Conservation (phyloP, 176 grass and related monocot species). For the Oryza glumipatula region DNA sequence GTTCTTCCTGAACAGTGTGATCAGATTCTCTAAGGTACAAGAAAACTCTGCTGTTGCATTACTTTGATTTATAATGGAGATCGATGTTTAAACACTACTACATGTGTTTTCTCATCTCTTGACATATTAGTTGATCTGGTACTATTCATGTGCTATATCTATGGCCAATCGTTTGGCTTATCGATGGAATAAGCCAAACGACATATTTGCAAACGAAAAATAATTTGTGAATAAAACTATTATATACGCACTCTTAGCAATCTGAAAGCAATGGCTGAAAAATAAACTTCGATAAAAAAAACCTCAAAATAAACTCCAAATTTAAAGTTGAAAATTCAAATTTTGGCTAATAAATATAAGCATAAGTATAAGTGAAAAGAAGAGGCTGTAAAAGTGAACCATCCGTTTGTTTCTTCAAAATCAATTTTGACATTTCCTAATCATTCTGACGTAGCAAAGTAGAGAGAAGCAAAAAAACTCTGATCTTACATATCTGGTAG, state of each 20-base stretch:
- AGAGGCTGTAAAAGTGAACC: neutral
- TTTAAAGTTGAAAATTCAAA: too few relatives aligned
- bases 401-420: neutral
- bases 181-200: too few relatives aligned
- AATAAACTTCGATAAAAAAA: too few relatives aligned
- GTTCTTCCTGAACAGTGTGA: neutral
- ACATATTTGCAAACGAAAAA: too few relatives aligned
- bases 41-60: neutral
- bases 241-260: too few relatives aligned
- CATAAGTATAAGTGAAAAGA: too few relatives aligned
- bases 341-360: too few relatives aligned
- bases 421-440: neutral
- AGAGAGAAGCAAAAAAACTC: neutral
- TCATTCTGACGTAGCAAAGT: neutral
- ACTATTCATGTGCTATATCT: neutral
- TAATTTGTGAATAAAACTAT: too few relatives aligned
- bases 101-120: neutral
- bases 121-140: neutral
- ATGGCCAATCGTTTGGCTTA: too few relatives aligned
- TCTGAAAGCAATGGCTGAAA: too few relatives aligned
- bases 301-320: too few relatives aligned
- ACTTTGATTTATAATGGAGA: neutral
- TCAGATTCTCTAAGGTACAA: neutral
- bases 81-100: neutral
- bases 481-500: neutral